Evolutionary conservation across 192 early-diverging fungal species (phyloP), one percentile per base, ranked within the genome.

Genomic region (Podochytrium sp.): DNA sequence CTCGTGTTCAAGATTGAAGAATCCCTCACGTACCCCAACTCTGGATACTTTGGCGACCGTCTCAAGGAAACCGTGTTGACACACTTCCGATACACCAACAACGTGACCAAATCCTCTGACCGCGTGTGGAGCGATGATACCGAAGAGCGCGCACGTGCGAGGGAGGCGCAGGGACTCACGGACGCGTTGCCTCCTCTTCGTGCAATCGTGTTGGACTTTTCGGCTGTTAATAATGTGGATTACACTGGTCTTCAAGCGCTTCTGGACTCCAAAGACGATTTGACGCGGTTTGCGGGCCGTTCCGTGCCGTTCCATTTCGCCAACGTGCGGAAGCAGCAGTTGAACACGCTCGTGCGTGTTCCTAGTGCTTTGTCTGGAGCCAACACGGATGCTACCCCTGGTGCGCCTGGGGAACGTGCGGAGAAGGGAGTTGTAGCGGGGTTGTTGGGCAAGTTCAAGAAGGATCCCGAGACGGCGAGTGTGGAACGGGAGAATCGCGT

Each of bases 121-220:
- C 40, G 60, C 6, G 65, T 74, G 18, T 83, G 82, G 82, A 76
- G 52, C 70, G 82, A 83, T 39, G 75, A 83, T 57, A 79, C 79
- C n/a, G 79, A 76, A 30, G 65, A 75, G 5, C 67, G 74, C 6
- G 29, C 61, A 43, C 37, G 23, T 3, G 53, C n/a, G 1, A 27
- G 57, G 7, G 25, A 42, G 55, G 47, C 12, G 37, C 33, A n/a
- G 3, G 63, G 63, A 49, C n/a, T 40, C 23, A n/a, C n/a, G n/a
- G 30, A 43, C 29, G n/a, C n/a, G n/a, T 68, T 79, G 23, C 80
- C 72, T 12, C 65, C 78, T 1, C 80, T 96, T 23, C 81, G 85
- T 25, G 90, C 93, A 0, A 74, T 95, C 25, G 81, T 97, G 35
- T 84, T 97, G 56, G 95, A 97, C 74, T 89, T 97, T 58, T 82